A percentile compares a stretch with the other conserved stretches of the same genome.
These are phyloP conservation scores for Rhizopus arrhizus DNA, from an alignment of 371 early-diverging fungal genomes.

Conservation along the genomic window DNA sequence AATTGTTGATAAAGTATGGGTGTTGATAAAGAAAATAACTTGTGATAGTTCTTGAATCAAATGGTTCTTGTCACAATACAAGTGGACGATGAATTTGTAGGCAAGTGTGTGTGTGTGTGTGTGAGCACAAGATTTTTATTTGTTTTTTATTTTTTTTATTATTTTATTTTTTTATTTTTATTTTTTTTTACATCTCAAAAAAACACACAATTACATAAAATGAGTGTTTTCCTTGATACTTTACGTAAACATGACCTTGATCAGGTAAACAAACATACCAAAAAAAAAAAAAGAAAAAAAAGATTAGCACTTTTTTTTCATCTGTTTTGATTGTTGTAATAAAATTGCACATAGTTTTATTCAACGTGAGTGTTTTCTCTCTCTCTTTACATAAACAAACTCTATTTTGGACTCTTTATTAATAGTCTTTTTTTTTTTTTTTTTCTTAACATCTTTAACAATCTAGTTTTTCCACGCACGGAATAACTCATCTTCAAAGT, in stretches of 20 bases:
- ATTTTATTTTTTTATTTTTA: slow-evolving; percentile 1
- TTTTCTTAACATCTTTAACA: not conserved
- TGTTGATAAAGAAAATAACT: too few species aligned
- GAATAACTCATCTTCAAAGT: slow-evolving; percentile 63
- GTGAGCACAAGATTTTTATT: not conserved
- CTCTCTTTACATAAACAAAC: not conserved
- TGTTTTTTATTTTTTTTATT: not conserved
- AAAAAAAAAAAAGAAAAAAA: not conserved
- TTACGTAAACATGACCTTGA: slow-evolving; percentile 37
- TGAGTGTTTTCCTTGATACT: slow-evolving; percentile 33
- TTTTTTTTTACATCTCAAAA: not conserved
- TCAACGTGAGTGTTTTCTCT: slow-evolving; percentile 22
- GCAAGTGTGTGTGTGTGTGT: not conserved
- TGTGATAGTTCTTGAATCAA: too few species aligned
- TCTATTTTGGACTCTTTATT: not conserved
- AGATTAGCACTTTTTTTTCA: not conserved
- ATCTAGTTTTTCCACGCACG: slow-evolving; percentile 58
- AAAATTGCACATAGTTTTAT: slow-evolving; percentile 25
- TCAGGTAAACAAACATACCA: slow-evolving; percentile 18
- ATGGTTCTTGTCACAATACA: too few species aligned
- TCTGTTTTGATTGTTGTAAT: not conserved
- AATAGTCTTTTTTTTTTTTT: not conserved
- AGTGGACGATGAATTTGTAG: not conserved
- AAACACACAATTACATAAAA: slow-evolving; percentile 5
- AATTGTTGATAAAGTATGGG: too few species aligned